Percentiles rank a stretch among this genome's conserved stretches.
phyloP scores from a whole-genome alignment of 2,329 filamentous ascomycete genomes.

The Chrysoporthe austroafricana region DNA sequence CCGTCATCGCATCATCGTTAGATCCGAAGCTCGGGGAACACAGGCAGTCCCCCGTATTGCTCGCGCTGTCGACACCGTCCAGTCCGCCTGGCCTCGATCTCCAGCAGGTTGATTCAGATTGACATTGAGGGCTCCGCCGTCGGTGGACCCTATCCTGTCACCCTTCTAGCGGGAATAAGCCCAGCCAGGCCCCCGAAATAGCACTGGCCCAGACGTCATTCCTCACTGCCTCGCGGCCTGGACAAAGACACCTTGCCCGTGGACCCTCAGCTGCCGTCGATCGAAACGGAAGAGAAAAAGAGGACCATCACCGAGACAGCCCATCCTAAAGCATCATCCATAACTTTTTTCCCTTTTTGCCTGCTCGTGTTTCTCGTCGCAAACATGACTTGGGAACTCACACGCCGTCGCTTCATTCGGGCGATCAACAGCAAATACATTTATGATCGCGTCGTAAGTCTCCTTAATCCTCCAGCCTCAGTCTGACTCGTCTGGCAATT shows the following conservation, averaged over 20 bases:
- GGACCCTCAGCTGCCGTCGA: no score
- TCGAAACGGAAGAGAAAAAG: background rate
- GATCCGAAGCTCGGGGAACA: background rate
- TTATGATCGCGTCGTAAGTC: conserved; percentile 72
- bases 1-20: background rate
- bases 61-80: background rate
- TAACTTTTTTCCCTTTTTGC: background rate
- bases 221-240: conserved; percentile 13
- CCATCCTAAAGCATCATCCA: conserved; percentile 2
- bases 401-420: conserved; percentile 64
- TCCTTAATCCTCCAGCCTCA: conserved; percentile 17
- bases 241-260: background rate
- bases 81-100: background rate
- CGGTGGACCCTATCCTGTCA: conserved; percentile 3
- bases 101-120: conserved; percentile 4
- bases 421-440: conserved; percentile 73
- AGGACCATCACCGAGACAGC: conserved; percentile 4
- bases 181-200: conserved; percentile 4
- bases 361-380: conserved; percentile 13
- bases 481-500: conserved; percentile 14
- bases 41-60: background rate
- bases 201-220: conserved; percentile 9
- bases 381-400: conserved; percentile 64
- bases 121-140: conserved; percentile 5
- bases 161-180: conserved; percentile 5